Evolutionary conservation across 2,329 filamentous ascomycete species (phyloP).

Genomic region (Gaeumannomyces sp.): DNA sequence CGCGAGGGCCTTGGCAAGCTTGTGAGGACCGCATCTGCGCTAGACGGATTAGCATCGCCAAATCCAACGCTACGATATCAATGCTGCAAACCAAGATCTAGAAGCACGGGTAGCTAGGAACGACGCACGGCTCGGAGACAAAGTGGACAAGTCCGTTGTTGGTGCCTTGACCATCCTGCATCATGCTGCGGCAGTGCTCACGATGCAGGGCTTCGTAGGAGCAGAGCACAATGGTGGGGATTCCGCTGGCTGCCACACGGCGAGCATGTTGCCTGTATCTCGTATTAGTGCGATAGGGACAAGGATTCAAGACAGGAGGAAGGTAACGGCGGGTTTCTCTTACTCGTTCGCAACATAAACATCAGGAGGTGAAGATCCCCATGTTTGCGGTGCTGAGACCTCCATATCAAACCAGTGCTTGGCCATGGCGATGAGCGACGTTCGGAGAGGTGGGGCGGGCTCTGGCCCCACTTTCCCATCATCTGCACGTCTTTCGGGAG

Average conservation of each 20-base stretch:
- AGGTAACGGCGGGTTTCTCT: not conserved
- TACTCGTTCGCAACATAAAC: constrained; percentile 9
- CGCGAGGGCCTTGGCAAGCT: constrained; percentile 13
- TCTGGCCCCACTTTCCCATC: too few relatives aligned
- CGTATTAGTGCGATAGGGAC: constrained; percentile 4
- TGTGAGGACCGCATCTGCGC: constrained; percentile 13
- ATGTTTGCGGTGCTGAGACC: constrained; percentile 7
- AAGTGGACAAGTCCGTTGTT: constrained; percentile 9
- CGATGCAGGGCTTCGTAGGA: constrained; percentile 8
- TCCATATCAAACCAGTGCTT: constrained; percentile 9
- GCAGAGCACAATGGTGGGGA: constrained; percentile 10
- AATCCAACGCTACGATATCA: not conserved
- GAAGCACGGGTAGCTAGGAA: constrained; percentile 2
- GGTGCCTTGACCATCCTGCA: constrained; percentile 3
- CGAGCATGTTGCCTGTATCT: constrained; percentile 6
- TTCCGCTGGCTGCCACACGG: constrained; percentile 1
- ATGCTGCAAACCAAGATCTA: not conserved
- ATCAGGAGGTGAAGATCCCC: constrained; percentile 7
- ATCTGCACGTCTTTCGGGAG: too few relatives aligned
- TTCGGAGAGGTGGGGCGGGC: too few relatives aligned
- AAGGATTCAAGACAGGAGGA: constrained; percentile 1
- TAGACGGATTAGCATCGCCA: constrained; percentile 5
- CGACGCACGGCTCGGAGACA: constrained; percentile 10
- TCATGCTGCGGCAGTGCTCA: constrained; percentile 7
- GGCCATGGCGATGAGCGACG: constrained; percentile 1